These are phyloP conservation scores for Ascochyta pisi DNA, from an alignment of 2,329 filamentous ascomycete species.

Conservation along the genomic window DNA sequence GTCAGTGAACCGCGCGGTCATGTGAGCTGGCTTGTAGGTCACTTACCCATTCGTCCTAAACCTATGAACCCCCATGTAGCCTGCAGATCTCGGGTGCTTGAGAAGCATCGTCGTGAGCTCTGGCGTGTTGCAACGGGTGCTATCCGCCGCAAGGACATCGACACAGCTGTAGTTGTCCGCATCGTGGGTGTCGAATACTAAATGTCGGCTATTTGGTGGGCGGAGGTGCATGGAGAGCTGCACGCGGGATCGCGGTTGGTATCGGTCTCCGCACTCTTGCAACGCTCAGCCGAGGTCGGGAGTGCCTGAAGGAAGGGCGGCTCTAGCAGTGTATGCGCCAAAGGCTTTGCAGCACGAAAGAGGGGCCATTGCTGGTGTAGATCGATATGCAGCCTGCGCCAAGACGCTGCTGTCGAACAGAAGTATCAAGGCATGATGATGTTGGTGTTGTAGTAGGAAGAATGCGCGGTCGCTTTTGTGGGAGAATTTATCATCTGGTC, in stretches of 20 bases:
- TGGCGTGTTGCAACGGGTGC: slow-evolving; percentile 25
- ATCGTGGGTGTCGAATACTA: slow-evolving; percentile 31
- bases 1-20: slow-evolving; percentile 29
- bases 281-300: slow-evolving; percentile 45
- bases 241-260: slow-evolving; percentile 35
- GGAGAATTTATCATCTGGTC: slow-evolving; percentile 2
- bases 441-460: slow-evolving; percentile 1
- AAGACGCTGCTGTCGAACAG: slow-evolving; percentile 6
- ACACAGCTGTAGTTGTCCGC: slow-evolving; percentile 38
- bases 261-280: slow-evolving; percentile 41
- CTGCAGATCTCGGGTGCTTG: slow-evolving; percentile 51
- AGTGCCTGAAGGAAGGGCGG: slow-evolving; percentile 6
- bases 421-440: slow-evolving; percentile 20
- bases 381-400: not conserved
- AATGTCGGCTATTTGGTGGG: slow-evolving; percentile 19
- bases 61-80: slow-evolving; percentile 60
- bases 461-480: slow-evolving; percentile 5
- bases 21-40: slow-evolving; percentile 19
- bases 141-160: slow-evolving; percentile 37
- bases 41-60: slow-evolving; percentile 59
- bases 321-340: slow-evolving; percentile 2
- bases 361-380: not conserved
- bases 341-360: not conserved
- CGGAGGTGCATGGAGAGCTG: slow-evolving; percentile 25
- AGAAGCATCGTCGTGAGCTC: slow-evolving; percentile 51